These are phyloP conservation scores for Erysiphe pulchra DNA, from an alignment of 2,329 filamentous ascomycete genomes.

Conservation along the genomic window DNA sequence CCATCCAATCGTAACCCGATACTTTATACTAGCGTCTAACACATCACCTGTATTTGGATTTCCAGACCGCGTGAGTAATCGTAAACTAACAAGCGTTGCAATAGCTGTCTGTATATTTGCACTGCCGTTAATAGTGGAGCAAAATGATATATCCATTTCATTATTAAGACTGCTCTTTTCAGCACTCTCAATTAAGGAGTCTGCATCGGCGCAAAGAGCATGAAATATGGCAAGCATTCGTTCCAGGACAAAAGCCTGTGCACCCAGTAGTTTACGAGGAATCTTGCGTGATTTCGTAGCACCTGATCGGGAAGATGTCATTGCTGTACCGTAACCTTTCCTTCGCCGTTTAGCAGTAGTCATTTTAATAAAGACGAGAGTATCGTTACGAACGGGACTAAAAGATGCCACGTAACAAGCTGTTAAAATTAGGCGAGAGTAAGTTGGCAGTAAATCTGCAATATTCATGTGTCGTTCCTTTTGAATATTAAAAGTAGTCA, in stretches of 20 bases:
- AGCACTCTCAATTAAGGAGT: constrained; percentile 2
- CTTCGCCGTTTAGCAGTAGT: constrained; percentile 14
- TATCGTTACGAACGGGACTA: constrained; percentile 50
- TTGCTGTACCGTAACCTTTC: constrained; percentile 19
- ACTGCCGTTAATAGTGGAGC: constrained; percentile 13
- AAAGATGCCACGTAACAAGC: constrained; percentile 62
- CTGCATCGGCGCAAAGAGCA: constrained; percentile 26
- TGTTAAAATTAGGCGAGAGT: constrained; percentile 46
- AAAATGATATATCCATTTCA: constrained; percentile 1
- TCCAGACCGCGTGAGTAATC: constrained; percentile 41
- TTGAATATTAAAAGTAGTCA: neutral
- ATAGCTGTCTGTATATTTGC: constrained; percentile 35
- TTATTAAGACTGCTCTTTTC: neutral
- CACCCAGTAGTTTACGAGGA: constrained; percentile 48
- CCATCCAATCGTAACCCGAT: constrained; percentile 58
- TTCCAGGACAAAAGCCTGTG: constrained; percentile 54
- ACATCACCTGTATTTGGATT: constrained; percentile 25
- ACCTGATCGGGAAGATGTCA: constrained; percentile 10
- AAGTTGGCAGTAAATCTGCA: constrained; percentile 35
- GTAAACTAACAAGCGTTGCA: constrained; percentile 45
- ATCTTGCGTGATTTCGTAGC: constrained; percentile 40
- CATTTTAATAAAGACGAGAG: constrained; percentile 39
- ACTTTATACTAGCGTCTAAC: constrained; percentile 44
- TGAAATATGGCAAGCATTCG: constrained; percentile 55
- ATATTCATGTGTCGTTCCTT: constrained; percentile 17